Evolutionary conservation across 805 yeast genomes (phyloP).

Genomic region (Ogataea ganodermae): DNA sequence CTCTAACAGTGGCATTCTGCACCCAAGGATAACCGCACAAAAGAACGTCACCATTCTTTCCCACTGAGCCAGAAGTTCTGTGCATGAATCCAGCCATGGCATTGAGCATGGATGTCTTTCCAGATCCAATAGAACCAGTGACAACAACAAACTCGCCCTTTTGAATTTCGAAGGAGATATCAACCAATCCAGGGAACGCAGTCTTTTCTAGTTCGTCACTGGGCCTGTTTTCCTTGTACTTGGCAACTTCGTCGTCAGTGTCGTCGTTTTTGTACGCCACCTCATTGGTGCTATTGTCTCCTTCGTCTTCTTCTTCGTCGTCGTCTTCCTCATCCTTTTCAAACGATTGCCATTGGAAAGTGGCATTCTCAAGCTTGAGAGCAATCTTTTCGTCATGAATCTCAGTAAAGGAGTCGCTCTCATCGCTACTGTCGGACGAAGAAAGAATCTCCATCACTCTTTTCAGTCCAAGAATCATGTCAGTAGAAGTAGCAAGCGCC

Average conservation of each 20-base stretch:
- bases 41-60: slow-evolving; percentile 53
- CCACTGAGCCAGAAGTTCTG: slow-evolving; percentile 51
- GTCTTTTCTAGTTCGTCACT: slow-evolving; percentile 25
- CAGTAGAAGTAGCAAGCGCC: slow-evolving; percentile 65
- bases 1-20: slow-evolving; percentile 75
- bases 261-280: slow-evolving; percentile 3
- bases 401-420: slow-evolving; percentile 26
- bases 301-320: slow-evolving; percentile 7
- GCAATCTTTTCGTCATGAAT: slow-evolving; percentile 39
- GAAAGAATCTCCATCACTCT: slow-evolving; percentile 58
- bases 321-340: slow-evolving; percentile 36
- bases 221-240: slow-evolving; percentile 16
- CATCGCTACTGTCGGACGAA: slow-evolving; percentile 39
- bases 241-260: background rate
- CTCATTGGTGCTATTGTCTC: slow-evolving; percentile 4
- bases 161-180: slow-evolving; percentile 52
- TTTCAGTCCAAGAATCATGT: slow-evolving; percentile 59
- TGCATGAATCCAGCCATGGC: slow-evolving; percentile 76
- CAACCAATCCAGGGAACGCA: slow-evolving; percentile 46
- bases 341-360: slow-evolving; percentile 67
- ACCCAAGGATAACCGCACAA: slow-evolving; percentile 77
- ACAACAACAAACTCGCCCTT: slow-evolving; percentile 69
- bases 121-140: slow-evolving; percentile 78
- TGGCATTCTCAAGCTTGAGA: slow-evolving; percentile 52
- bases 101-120: slow-evolving; percentile 71